Evolutionary conservation across 306 rosid species (phyloP).

Genomic region (Vigna mungo): DNA sequence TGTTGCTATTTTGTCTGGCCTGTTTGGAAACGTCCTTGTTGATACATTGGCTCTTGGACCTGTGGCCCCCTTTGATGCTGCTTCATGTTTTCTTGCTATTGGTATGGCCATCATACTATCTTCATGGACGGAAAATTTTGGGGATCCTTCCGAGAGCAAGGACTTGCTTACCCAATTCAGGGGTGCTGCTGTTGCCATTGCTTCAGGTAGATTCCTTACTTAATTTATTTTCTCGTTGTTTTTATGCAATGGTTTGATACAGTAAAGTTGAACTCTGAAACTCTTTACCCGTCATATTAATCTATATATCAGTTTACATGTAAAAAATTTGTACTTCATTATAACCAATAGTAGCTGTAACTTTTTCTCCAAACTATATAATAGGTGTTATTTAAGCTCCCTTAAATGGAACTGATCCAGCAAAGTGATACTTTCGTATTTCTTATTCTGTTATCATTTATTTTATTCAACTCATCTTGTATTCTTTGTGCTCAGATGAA

Average conservation of each 20-base stretch:
- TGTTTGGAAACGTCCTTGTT: slow-evolving; percentile 92
- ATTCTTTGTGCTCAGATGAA: slow-evolving; percentile 62
- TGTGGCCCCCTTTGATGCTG: slow-evolving; percentile 98
- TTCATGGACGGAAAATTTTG: slow-evolving; percentile 90
- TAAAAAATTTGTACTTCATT: slow-evolving; percentile 11
- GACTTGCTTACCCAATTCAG: slow-evolving; percentile 83
- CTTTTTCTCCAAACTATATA: too few relatives aligned
- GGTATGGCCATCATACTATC: slow-evolving; percentile 87
- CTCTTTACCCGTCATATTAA: neutral
- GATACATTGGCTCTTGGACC: slow-evolving; percentile 87
- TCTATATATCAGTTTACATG: slow-evolving; percentile 6
- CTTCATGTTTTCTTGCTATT: slow-evolving; percentile 92
- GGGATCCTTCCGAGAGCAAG: slow-evolving; percentile 86
- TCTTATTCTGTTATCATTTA: neutral
- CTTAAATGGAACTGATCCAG: slow-evolving; percentile 17
- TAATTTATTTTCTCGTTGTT: slow-evolving; percentile 14
- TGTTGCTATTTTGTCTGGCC: slow-evolving; percentile 83
- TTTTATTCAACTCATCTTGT: slow-evolving; percentile 28
- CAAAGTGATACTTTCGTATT: slow-evolving; percentile 18
- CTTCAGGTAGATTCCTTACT: slow-evolving; percentile 71
- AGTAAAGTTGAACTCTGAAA: slow-evolving; percentile 34
- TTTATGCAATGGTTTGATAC: slow-evolving; percentile 32
- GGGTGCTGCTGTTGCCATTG: slow-evolving; percentile 93
- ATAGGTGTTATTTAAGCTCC: neutral
- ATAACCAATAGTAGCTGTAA: slow-evolving; percentile 2